A percentile compares a stretch with the other conserved stretches of the same genome.
These are phyloP conservation scores for Talaromyces verruculosus DNA, from an alignment of 2,329 filamentous ascomycete species.

Conservation along the genomic window DNA sequence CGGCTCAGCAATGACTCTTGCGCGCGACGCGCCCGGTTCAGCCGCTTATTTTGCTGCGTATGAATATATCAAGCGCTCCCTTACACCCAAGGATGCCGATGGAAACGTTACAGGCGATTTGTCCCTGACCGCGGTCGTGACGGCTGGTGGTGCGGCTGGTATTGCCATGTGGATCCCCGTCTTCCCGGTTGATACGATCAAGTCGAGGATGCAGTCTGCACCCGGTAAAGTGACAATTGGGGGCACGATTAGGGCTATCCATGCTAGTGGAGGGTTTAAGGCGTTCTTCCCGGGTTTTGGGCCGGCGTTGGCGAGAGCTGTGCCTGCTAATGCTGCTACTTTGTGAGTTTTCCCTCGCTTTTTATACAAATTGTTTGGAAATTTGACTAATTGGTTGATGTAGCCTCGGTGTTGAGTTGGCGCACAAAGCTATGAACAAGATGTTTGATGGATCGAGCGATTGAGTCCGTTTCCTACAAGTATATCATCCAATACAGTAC, in stretches of 20 bases:
- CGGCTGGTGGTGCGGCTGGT: constrained; percentile 84
- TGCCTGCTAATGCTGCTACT: constrained; percentile 94
- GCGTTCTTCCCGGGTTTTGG: constrained; percentile 98
- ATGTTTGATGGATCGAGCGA: constrained; percentile 35
- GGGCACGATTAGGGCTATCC: constrained; percentile 78
- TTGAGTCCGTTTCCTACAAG: not conserved
- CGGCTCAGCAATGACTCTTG: constrained; percentile 84
- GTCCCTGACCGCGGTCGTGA: constrained; percentile 77
- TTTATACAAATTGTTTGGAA: not conserved
- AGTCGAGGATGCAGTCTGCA: constrained; percentile 87
- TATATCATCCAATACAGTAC: not conserved
- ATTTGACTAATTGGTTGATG: constrained; percentile 23
- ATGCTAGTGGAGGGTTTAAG: constrained; percentile 75
- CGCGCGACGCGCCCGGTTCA: constrained; percentile 86
- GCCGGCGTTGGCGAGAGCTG: constrained; percentile 85
- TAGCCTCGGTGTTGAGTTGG: constrained; percentile 52
- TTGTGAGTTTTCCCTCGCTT: constrained; percentile 52
- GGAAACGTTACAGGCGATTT: constrained; percentile 75
- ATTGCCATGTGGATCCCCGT: constrained; percentile 99
- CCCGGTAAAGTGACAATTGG: constrained; percentile 79
- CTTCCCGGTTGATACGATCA: constrained; percentile 96
- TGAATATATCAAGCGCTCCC: constrained; percentile 84
- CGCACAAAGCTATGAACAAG: constrained; percentile 52
- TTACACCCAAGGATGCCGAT: constrained; percentile 78
- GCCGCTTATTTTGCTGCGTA: constrained; percentile 98